phyloP scores from a whole-genome alignment of 345 rosid species.

The Noccaea bulbosa region DNA sequence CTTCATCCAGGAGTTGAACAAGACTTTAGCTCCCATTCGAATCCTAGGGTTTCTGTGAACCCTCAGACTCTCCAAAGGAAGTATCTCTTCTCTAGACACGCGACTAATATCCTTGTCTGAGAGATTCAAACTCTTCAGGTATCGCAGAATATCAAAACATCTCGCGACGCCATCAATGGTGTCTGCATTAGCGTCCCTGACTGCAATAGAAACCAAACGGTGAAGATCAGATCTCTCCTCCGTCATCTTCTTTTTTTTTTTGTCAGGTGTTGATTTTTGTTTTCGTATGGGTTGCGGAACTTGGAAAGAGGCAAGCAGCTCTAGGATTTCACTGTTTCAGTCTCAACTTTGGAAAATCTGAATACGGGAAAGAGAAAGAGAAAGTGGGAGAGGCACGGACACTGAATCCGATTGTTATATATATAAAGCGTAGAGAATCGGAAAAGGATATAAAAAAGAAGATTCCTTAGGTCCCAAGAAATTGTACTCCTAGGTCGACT shows the following conservation, averaged over 20 bases:
- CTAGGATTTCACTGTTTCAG: no score
- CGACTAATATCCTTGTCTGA: background rate
- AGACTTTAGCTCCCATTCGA: background rate
- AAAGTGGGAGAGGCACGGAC: no score
- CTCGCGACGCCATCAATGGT: background rate
- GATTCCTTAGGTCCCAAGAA: no score
- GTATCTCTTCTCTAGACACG: background rate
- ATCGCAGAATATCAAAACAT: background rate
- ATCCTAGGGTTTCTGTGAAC: background rate
- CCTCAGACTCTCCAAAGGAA: background rate
- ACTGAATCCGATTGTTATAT: no score
- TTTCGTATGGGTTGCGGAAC: no score
- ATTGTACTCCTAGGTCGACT: no score
- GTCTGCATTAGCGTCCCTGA: background rate
- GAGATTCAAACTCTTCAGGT: background rate
- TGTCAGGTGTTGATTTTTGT: background rate
- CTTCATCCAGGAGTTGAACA: slow-evolving; percentile 5
- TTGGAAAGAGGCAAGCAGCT: no score
- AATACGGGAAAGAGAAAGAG: no score
- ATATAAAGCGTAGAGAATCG: no score
- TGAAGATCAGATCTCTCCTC: slow-evolving; percentile 1
- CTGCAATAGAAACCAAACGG: background rate
- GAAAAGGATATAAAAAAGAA: no score
- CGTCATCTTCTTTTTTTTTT: background rate
- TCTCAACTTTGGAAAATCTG: no score